These are phyloP conservation scores for Monilinia fructigena DNA, from an alignment of 2,329 filamentous ascomycete genomes.

Conservation along the genomic window DNA sequence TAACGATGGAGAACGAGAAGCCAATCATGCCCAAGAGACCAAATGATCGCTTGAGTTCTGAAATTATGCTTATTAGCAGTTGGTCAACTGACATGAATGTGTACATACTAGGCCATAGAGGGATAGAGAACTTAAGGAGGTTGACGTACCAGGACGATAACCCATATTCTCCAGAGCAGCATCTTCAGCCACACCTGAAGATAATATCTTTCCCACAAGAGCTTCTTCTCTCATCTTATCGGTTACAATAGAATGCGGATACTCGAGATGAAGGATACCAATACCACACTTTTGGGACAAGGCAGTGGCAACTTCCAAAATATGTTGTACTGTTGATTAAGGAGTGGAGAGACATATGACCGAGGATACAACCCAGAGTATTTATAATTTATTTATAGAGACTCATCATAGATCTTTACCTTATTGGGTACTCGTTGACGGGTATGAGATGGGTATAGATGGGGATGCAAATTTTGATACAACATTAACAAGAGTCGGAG, in stretches of 20 bases:
- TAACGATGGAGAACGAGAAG: slow-evolving; percentile 59
- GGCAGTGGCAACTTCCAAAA: neutral
- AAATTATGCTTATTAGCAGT: slow-evolving; percentile 16
- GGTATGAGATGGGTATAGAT: slow-evolving; percentile 18
- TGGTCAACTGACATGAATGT: slow-evolving; percentile 13
- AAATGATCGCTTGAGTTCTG: slow-evolving; percentile 57
- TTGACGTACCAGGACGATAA: slow-evolving; percentile 33
- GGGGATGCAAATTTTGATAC: slow-evolving; percentile 16
- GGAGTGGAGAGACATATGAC: slow-evolving; percentile 17
- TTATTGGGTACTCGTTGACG: slow-evolving; percentile 21
- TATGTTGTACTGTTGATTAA: slow-evolving; percentile 20
- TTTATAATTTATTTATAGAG: slow-evolving; percentile 17
- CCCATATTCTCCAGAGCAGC: slow-evolving; percentile 32
- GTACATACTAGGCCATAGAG: neutral
- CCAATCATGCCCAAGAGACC: slow-evolving; percentile 57
- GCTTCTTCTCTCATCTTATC: slow-evolving; percentile 22
- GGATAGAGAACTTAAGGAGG: neutral
- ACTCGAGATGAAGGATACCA: slow-evolving; percentile 14
- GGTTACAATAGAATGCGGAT: slow-evolving; percentile 8
- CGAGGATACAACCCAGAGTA: slow-evolving; percentile 19
- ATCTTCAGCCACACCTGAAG: slow-evolving; percentile 29
- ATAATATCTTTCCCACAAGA: slow-evolving; percentile 20
- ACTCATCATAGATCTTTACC: slow-evolving; percentile 12
- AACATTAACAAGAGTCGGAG: slow-evolving; percentile 6
- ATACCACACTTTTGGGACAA: slow-evolving; percentile 16